Base-by-base conservation (phyloP, 192 early-diverging fungal species). In the Backusella australiensis region DNA sequence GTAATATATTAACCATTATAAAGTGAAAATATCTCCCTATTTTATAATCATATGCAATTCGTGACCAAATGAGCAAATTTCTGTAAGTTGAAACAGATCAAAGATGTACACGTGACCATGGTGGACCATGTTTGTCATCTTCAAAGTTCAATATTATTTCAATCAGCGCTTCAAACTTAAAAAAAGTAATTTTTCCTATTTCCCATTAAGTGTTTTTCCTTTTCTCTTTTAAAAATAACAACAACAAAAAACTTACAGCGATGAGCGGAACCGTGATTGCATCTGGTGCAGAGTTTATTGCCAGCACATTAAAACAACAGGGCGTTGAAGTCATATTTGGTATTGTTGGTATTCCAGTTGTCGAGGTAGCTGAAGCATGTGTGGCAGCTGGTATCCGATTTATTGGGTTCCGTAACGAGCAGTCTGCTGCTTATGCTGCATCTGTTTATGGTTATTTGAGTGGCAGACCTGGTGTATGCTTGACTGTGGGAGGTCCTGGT, bases 291-390 rank as follows among this genome's bases (percentile, higher is more conserved):
- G 83, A 88, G 67, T 42, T 90, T 1, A 81, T 90, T n/a, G 92
- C 92, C 9, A 42, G 29, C 7, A 75, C 88, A 9, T 85, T 93
- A 19, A 88, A 88, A 73, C 75, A 80, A 9, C 92, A 89, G 59
- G 88, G 87, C 44, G 89, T 93, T 26, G 68, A 75, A 19, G 86
- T 91, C 3, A 83, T 92, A 4, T 94, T 94, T 85, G 92, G 92
- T 19, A 92, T 94, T 72, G 92, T 94, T 35, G 92, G 92, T 4
- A 91, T 93, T 72, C 92, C 92, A 32, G 91, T 94, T 11, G 86
- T 93, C 26, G 92, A 94, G 46, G 84, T 93, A 1, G 92, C 90
- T 49, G 92, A 93, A n/a, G 91, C 92, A 32, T 89, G 89, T 65
- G 88, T 86, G 63, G 86, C 86, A 19, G 85, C 84, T 56, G 91